phyloP scores from a whole-genome alignment of 495 filamentous ascomycete genomes.

The Penicillium lagena region DNA sequence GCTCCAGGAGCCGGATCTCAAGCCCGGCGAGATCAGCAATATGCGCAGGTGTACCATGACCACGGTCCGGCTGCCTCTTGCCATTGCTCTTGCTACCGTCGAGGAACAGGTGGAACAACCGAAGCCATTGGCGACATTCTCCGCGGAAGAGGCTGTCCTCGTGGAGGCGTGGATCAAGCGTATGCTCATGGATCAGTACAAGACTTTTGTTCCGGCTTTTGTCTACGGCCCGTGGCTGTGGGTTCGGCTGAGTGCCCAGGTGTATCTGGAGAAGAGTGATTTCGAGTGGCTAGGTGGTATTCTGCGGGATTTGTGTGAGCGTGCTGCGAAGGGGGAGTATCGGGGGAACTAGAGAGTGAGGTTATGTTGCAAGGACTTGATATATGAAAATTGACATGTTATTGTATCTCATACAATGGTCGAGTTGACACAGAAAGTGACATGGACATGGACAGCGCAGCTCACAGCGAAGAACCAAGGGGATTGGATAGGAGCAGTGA shows the following conservation, averaged over 20 bases:
- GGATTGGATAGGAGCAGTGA: no score
- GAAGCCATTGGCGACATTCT: not conserved
- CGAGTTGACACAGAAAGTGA: no score
- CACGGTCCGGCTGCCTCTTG: conserved; percentile 70
- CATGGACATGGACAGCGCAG: no score
- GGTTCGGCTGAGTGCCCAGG: conserved; percentile 70
- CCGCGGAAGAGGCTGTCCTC: conserved; percentile 19
- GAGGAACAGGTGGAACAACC: no score
- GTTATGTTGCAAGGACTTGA: no score
- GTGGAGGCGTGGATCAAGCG: conserved; percentile 53
- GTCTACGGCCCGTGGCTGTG: conserved; percentile 55
- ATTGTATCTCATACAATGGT: no score
- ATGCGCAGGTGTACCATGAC: conserved; percentile 49
- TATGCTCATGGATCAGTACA: conserved; percentile 49
- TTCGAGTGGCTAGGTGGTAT: conserved; percentile 63
- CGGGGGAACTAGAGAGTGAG: not conserved
- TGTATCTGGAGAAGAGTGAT: conserved; percentile 71
- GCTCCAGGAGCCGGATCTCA: conserved; percentile 37
- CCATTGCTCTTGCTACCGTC: conserved; percentile 14
- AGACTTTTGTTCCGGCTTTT: conserved; percentile 64
- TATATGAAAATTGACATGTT: no score
- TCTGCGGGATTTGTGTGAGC: conserved; percentile 55
- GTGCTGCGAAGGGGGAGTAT: conserved; percentile 51
- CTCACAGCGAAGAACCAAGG: no score
- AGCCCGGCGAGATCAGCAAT: conserved; percentile 43